phyloP scores from a whole-genome alignment of 306 rosid species.

The Alnus glutinosa region DNA sequence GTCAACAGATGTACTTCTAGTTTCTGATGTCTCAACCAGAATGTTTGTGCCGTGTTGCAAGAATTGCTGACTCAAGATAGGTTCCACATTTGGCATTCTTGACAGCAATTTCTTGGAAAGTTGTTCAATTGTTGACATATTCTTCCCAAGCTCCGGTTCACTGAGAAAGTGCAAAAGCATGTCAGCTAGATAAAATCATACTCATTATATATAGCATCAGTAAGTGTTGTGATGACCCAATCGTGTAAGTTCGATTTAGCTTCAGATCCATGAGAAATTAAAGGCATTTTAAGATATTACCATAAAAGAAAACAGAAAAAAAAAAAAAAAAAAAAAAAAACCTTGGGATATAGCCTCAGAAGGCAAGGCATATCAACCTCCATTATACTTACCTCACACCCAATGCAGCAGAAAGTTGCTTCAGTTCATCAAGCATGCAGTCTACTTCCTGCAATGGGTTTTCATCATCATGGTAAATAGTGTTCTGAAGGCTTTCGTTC shows the following conservation, averaged over 20 bases:
- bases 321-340: no score
- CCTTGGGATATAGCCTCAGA: background rate
- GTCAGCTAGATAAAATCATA: background rate
- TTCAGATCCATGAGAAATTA: background rate
- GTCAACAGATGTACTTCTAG: background rate
- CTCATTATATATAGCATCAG: no score
- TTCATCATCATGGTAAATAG: conserved; percentile 1
- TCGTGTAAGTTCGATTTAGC: no score
- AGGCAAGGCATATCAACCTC: background rate
- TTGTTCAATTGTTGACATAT: background rate
- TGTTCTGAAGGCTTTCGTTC: background rate
- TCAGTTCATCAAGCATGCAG: conserved; percentile 28
- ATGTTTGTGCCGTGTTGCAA: no score
- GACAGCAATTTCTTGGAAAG: conserved; percentile 19
- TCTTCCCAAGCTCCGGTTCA: background rate
- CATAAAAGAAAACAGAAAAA: background rate
- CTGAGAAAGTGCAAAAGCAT: background rate
- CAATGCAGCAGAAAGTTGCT: conserved; percentile 30
- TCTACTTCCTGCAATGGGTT: background rate
- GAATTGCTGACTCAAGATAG: no score
- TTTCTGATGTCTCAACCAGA: no score
- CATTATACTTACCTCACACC: conserved; percentile 27
- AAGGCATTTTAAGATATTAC: background rate
- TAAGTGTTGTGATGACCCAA: no score
- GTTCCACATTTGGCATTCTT: background rate